Percentiles rank a stretch among this genome's conserved stretches.
Evolutionary conservation across 208 protist species (phyloP).

Genomic region (Trichomonas vaginalis): DNA sequence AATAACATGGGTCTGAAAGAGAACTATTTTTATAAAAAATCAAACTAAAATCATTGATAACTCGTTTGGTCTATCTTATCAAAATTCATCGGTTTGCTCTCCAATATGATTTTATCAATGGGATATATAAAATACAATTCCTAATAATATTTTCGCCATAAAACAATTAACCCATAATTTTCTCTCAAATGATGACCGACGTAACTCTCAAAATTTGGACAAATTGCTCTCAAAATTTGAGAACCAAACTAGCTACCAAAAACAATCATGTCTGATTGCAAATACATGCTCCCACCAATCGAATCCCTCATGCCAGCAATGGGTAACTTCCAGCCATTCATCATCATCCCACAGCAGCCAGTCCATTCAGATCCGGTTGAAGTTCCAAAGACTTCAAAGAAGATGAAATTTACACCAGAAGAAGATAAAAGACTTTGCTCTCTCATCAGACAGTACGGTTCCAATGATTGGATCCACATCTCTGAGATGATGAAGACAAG

Average conservation of each 20-base stretch:
- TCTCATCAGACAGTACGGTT: neutral
- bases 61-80: too few relatives aligned
- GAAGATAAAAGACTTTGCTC: neutral
- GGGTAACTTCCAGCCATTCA: neutral
- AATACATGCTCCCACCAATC: neutral
- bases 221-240: neutral
- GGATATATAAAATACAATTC: too few relatives aligned
- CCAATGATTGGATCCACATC: neutral
- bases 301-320: neutral
- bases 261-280: neutral
- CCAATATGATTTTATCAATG: too few relatives aligned
- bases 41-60: too few relatives aligned
- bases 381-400: neutral
- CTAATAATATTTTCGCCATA: too few relatives aligned
- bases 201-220: neutral
- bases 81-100: too few relatives aligned
- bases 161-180: too few relatives aligned
- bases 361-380: neutral
- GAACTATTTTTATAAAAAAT: too few relatives aligned
- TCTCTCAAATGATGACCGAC: too few relatives aligned
- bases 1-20: too few relatives aligned
- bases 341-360: neutral
- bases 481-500: neutral
- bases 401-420: neutral
- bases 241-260: neutral